Conservation (phyloP, 1,139 yeast genomes). For the Saccharomycopsis hybrid region DNA sequence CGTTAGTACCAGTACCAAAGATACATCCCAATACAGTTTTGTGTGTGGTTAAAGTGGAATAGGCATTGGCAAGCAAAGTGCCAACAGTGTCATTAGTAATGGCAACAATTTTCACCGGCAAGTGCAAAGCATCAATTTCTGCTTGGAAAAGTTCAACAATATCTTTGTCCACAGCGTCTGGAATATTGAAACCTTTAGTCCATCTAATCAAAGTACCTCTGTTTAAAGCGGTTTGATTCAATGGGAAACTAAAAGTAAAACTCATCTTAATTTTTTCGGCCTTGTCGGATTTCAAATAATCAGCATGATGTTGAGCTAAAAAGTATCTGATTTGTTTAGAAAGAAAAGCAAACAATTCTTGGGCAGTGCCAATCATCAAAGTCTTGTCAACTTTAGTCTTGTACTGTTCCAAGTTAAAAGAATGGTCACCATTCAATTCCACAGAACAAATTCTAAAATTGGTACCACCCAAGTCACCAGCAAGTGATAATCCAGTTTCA, state of each 20-base stretch:
- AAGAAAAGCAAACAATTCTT: conserved; percentile 62
- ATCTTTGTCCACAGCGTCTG: conserved; percentile 79
- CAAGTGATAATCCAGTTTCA: conserved; percentile 70
- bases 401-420: conserved; percentile 63
- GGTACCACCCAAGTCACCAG: conserved; percentile 87
- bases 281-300: conserved; percentile 28
- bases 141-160: conserved; percentile 66
- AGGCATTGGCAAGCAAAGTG: conserved; percentile 80
- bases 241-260: conserved; percentile 90
- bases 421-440: conserved; percentile 69
- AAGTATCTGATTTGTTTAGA: conserved; percentile 65
- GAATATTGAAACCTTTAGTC: conserved; percentile 90
- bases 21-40: conserved; percentile 70
- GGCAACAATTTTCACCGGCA: conserved; percentile 76
- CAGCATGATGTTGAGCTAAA: conserved; percentile 55
- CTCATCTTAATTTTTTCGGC: conserved; percentile 57
- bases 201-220: conserved; percentile 81
- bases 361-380: conserved; percentile 53
- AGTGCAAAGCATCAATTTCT: conserved; percentile 50
- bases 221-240: conserved; percentile 71
- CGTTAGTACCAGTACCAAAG: conserved; percentile 95
- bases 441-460: conserved; percentile 88
- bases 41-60: conserved; percentile 45
- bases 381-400: conserved; percentile 71
- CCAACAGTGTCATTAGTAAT: conserved; percentile 95